Evolutionary conservation across 176 grass and related monocot species (phyloP).

Genomic region (Hyparrhenia diplandra): DNA sequence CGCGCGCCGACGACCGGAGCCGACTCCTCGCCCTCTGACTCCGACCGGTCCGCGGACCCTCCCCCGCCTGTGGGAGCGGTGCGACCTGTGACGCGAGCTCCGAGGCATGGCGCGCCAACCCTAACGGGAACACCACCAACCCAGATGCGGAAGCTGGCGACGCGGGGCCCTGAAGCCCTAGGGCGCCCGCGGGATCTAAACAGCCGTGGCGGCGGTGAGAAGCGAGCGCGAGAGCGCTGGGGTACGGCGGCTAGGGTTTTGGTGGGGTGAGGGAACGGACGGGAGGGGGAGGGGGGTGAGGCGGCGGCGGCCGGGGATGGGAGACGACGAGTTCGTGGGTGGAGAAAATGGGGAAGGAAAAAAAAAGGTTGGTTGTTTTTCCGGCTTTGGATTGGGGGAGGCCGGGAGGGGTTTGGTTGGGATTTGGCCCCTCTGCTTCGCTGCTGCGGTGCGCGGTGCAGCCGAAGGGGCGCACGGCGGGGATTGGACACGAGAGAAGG

Average conservation of each 20-base stretch:
- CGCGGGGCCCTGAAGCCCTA: constrained; percentile 20
- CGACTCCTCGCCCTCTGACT: constrained; percentile 71
- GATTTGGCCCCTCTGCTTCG: constrained; percentile 13
- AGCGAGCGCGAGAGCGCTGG: neutral
- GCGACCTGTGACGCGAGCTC: constrained; percentile 85
- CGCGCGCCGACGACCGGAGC: constrained; percentile 21
- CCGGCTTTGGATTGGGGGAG: constrained; percentile 18
- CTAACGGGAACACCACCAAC: constrained; percentile 24
- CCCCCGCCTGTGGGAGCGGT: constrained; percentile 81
- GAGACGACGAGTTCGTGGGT: constrained; percentile 56
- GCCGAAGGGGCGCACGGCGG: constrained; percentile 3
- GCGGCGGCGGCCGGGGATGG: constrained; percentile 40
- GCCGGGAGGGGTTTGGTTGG: neutral
- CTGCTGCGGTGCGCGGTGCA: neutral
- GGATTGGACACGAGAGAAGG: constrained; percentile 22
- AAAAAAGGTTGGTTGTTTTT: constrained; percentile 34
- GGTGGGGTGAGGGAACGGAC: constrained; percentile 9
- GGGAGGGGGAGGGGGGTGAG: neutral
- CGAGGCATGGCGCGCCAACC: constrained; percentile 67
- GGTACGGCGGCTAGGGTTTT: constrained; percentile 42
- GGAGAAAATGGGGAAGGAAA: constrained; percentile 37
- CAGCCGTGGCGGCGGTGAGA: neutral
- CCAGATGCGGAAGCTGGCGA: constrained; percentile 20
- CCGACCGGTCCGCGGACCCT: constrained; percentile 64
- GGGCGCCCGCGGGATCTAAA: constrained; percentile 23